Conservation (phyloP, 441 rosid genomes). For the Adansonia gregorii region DNA sequence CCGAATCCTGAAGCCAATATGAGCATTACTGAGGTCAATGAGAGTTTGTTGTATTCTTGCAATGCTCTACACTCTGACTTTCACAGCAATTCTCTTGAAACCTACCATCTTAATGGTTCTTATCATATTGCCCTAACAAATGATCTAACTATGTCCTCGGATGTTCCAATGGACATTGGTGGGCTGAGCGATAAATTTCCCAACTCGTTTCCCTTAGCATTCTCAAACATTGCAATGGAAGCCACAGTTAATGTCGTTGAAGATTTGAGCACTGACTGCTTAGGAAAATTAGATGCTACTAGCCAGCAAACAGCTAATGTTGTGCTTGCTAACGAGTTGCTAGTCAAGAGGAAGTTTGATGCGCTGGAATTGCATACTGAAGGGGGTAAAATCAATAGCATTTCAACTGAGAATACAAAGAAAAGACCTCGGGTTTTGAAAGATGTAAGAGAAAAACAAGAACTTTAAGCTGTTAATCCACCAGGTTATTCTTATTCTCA, state of each 20-base stretch:
- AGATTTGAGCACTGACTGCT: constrained; percentile 7
- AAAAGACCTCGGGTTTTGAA: constrained; percentile 41
- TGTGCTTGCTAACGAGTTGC: constrained; percentile 32
- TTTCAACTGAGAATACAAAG: constrained; percentile 34
- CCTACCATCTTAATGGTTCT: constrained; percentile 37
- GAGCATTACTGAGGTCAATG: constrained; percentile 32
- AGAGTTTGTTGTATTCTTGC: constrained; percentile 37
- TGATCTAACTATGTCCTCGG: constrained; percentile 31
- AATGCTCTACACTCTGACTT: constrained; percentile 36
- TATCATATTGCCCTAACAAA: constrained; percentile 37
- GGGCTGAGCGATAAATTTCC: constrained; percentile 21
- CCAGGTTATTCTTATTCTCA: neutral
- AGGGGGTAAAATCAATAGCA: constrained; percentile 22
- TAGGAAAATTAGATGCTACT: constrained; percentile 8
- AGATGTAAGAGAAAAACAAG: constrained; percentile 39
- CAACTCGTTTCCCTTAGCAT: constrained; percentile 21
- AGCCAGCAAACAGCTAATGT: constrained; percentile 15
- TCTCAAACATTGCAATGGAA: constrained; percentile 33
- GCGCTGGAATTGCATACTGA: constrained; percentile 22
- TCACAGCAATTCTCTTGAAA: constrained; percentile 38
- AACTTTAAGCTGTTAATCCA: neutral
- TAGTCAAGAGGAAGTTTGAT: constrained; percentile 43
- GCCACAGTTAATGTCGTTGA: constrained; percentile 25
- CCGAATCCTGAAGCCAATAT: constrained; percentile 38
- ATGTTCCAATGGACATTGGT: constrained; percentile 30